These are phyloP conservation scores for Flaveria sonorensis DNA, from an alignment of 129 eudicot genomes.

Conservation along the genomic window DNA sequence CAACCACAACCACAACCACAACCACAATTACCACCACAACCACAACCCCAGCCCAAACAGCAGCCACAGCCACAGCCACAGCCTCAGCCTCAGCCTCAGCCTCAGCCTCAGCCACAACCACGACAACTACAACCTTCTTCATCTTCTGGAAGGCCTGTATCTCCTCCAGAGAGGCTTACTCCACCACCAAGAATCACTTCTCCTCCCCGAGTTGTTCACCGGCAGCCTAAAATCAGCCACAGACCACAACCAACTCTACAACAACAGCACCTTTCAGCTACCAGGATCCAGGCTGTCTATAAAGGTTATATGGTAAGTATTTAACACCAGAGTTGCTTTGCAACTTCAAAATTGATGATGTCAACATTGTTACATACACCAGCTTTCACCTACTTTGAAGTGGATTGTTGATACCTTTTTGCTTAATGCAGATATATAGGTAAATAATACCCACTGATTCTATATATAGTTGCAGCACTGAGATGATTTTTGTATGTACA, in stretches of 20 bases:
- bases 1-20: slow-evolving; percentile 38
- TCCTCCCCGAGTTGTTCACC: slow-evolving; percentile 40
- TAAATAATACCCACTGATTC: background rate
- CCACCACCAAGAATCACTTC: slow-evolving; percentile 28
- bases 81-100: background rate
- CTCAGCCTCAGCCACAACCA: background rate
- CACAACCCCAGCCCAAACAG: background rate
- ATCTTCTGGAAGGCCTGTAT: slow-evolving; percentile 36
- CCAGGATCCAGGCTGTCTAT: slow-evolving; percentile 75
- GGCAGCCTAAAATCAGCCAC: slow-evolving; percentile 30
- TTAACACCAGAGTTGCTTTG: background rate
- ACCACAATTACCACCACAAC: background rate
- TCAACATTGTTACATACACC: slow-evolving; percentile 3
- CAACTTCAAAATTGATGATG: background rate
- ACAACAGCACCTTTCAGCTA: slow-evolving; percentile 71
- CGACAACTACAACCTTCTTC: background rate
- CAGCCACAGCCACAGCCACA: background rate
- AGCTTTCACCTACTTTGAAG: background rate
- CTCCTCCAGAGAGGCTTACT: slow-evolving; percentile 27
- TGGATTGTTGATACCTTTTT: background rate
- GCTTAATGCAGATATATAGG: background rate
- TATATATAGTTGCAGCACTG: background rate
- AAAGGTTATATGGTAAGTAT: slow-evolving; percentile 83
- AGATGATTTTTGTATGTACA: slow-evolving; percentile 19
- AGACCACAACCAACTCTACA: slow-evolving; percentile 71